These are phyloP conservation scores for Pichia californica DNA, from an alignment of 805 yeast genomes.

Conservation along the genomic window DNA sequence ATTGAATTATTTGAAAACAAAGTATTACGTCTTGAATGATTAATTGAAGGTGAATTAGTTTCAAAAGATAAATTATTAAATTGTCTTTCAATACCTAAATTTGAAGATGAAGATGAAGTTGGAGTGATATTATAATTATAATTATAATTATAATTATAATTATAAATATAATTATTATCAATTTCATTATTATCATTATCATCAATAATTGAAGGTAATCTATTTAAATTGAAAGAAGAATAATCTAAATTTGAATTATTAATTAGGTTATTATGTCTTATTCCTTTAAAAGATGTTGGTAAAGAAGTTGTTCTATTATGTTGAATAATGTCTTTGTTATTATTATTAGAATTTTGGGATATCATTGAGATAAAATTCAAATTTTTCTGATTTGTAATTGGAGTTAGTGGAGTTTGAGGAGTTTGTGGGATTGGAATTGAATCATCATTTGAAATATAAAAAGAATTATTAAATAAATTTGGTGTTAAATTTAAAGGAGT, in stretches of 20 bases:
- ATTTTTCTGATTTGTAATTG: not conserved
- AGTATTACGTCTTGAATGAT: conserved; percentile 12
- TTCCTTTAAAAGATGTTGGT: not conserved
- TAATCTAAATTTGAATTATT: not conserved
- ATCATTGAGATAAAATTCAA: not conserved
- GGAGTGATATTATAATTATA: not conserved
- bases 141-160: too few species aligned
- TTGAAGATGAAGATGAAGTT: not conserved
- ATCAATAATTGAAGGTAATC: conserved; percentile 5
- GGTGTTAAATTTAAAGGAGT: too few species aligned
- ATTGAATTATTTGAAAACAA: conserved; percentile 12
- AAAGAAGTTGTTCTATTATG: conserved; percentile 1
- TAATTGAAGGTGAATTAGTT: not conserved
- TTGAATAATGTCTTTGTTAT: not conserved
- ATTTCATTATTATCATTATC: not conserved
- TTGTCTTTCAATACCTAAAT: not conserved
- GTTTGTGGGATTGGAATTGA: too few species aligned
- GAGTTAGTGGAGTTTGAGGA: not conserved
- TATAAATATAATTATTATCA: not conserved
- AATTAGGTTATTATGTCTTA: not conserved
- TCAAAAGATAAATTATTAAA: conserved; percentile 3
- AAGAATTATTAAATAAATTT: too few species aligned
- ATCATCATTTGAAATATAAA: too few species aligned
- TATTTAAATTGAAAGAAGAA: conserved; percentile 2
- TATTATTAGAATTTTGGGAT: not conserved